Base-by-base conservation (phyloP, 495 filamentous ascomycete genomes). In the Daldinia vernicosa region DNA sequence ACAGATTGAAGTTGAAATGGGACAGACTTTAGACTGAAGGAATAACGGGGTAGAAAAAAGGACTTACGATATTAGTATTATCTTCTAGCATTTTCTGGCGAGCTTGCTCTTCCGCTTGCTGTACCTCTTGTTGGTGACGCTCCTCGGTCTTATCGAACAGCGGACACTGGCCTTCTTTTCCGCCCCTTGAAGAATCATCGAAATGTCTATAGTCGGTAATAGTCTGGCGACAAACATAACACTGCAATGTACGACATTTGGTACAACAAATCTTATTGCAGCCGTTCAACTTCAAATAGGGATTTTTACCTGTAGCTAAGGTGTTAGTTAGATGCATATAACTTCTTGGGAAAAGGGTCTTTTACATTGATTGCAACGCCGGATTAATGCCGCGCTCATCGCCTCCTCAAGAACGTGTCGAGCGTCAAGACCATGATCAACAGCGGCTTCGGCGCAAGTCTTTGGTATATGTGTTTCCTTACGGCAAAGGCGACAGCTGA, bases 221-320 rank as follows among this genome's bases (percentile, higher is more conserved):
- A 17, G 83, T 85, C 70, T 89, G 82, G n/a, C 84, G 85, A 80
- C 92, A 95, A 40, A 93, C 81, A 70, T 94, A 93, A 75, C 91
- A 92, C 77, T 92, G 90, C 1, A 85, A 50, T 35, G 88, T 88
- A 4, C 60, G 19, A 69, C 92, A 95, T 15, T 82, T 81, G 1
- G 82, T 80, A 71, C 93, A 97, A 0, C 74, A 83, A 81, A 97
- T 90, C 80, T 94, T 96, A 78, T 97, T 97, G 81, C 93, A 97
- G 9, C 93, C 93, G 33, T 82, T 77, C 61, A 89, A 85, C 75
- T 96, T 97, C 75, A 96, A 81, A 71, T 90, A 93, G 0, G 86
- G 82, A 8, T 83, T 84, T 12, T 79, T 67, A 72, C 89, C 89
- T 85, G 45, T 39, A 33, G 26, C 4, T 28, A 17, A 4, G 22